A percentile compares a stretch with the other conserved stretches of the same genome.
These are phyloP conservation scores for Cladorrhinum sp. DNA, from an alignment of 2,329 filamentous ascomycete genomes.

Conservation along the genomic window DNA sequence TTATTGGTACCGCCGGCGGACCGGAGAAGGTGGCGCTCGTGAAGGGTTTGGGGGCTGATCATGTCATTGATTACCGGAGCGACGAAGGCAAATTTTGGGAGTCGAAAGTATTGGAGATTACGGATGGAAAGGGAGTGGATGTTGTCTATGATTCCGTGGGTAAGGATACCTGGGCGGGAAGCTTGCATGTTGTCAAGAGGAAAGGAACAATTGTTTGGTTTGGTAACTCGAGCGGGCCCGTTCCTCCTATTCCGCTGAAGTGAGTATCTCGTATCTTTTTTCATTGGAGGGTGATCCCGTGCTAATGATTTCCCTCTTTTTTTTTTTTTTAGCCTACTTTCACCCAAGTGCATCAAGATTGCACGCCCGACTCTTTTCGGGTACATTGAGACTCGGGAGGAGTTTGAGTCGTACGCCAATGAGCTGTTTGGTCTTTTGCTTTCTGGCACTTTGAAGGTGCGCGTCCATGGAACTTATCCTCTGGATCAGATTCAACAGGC, in stretches of 20 bases:
- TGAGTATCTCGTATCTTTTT: neutral
- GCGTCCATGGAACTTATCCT: slow-evolving; percentile 19
- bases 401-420: slow-evolving; percentile 52
- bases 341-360: slow-evolving; percentile 68
- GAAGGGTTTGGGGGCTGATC: slow-evolving; percentile 66
- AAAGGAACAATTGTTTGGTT: slow-evolving; percentile 78
- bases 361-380: slow-evolving; percentile 68
- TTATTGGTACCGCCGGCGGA: slow-evolving; percentile 77
- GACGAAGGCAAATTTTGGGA: slow-evolving; percentile 50
- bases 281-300: neutral
- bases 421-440: slow-evolving; percentile 26
- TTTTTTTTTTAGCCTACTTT: neutral
- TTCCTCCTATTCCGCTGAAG: slow-evolving; percentile 9
- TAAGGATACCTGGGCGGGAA: slow-evolving; percentile 78
- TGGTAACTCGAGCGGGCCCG: slow-evolving; percentile 71
- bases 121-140: slow-evolving; percentile 67
- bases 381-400: slow-evolving; percentile 67
- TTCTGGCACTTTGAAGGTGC: slow-evolving; percentile 19
- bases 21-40: slow-evolving; percentile 71
- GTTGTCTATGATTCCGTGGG: slow-evolving; percentile 85
- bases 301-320: neutral
- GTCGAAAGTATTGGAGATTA: slow-evolving; percentile 62
- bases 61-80: slow-evolving; percentile 65
- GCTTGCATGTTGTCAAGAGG: slow-evolving; percentile 66
- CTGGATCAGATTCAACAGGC: slow-evolving; percentile 19